Conservation (phyloP, 352 stramenopile species). For the Phytophthora sansomeana region DNA sequence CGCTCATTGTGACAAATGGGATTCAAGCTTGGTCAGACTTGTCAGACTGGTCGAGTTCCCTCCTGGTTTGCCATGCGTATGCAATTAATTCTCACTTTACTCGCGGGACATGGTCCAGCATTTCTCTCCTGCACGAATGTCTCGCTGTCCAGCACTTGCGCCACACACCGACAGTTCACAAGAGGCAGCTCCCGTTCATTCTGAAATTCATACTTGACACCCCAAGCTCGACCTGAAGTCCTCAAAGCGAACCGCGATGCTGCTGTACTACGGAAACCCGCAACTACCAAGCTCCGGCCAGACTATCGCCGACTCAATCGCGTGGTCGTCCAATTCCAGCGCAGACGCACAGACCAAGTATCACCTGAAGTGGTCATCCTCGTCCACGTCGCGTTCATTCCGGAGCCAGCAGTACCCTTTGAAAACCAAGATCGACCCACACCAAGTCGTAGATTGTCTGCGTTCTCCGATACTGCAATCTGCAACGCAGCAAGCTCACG, state of each 20-base stretch:
- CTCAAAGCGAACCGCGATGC: background rate
- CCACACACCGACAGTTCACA: background rate
- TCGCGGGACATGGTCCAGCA: background rate
- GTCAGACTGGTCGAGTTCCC: too few relatives aligned
- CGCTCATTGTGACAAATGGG: too few relatives aligned
- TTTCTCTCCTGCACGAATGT: slow-evolving; percentile 2
- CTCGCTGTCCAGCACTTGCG: background rate
- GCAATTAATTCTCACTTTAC: background rate
- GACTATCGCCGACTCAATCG: background rate
- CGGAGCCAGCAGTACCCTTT: background rate
- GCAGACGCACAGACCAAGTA: background rate
- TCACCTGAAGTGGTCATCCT: background rate
- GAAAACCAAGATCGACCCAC: background rate
- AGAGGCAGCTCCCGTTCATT: slow-evolving; percentile 23
- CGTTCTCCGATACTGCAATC: background rate
- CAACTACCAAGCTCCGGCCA: slow-evolving; percentile 6
- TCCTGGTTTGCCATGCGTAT: background rate
- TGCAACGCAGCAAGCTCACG: background rate
- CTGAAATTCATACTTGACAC: slow-evolving; percentile 22
- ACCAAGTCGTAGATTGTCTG: background rate
- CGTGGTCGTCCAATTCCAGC: background rate
- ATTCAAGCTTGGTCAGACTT: too few relatives aligned
- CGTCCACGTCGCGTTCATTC: background rate
- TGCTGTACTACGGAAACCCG: background rate
- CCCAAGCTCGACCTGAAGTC: slow-evolving; percentile 11